Percentiles rank a stretch among this genome's conserved stretches.
These are phyloP conservation scores for Cerioporus squamosus DNA, from an alignment of 1,284 basidiomycete species.

Conservation along the genomic window DNA sequence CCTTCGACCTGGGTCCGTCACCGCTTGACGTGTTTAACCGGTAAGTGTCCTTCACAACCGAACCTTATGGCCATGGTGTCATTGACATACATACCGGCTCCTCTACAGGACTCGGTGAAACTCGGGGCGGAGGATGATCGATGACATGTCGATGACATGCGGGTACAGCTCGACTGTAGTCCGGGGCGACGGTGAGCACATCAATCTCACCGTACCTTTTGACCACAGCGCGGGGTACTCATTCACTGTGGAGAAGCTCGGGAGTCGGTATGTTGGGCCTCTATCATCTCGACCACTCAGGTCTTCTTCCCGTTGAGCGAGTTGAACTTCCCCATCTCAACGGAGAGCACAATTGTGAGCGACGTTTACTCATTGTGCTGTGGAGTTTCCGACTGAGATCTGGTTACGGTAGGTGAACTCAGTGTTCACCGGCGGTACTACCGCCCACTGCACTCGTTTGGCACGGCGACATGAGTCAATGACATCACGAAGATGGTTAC, in stretches of 20 bases:
- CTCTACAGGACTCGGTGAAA: not conserved
- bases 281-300: constrained; percentile 4
- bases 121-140: constrained; percentile 3
- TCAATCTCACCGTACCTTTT: constrained; percentile 6
- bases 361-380: not conserved
- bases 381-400: too few species aligned
- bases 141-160: too few species aligned
- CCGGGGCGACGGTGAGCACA: not conserved
- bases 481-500: too few species aligned
- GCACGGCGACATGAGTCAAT: too few species aligned
- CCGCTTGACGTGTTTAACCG: constrained; percentile 4
- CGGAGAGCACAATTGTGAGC: constrained; percentile 10
- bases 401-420: not conserved
- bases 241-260: constrained; percentile 6
- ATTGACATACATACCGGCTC: too few species aligned
- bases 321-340: constrained; percentile 6
- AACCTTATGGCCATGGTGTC: too few species aligned
- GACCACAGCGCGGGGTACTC: constrained; percentile 9
- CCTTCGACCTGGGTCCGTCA: constrained; percentile 2
- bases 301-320: not conserved
- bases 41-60: not conserved
- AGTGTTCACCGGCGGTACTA: not conserved
- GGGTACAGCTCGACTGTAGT: constrained; percentile 8
- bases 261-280: constrained; percentile 6
- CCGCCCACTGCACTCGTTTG: too few species aligned